Evolutionary conservation across 345 rosid genomes (phyloP).

Genomic region (Corchorus capsularis): DNA sequence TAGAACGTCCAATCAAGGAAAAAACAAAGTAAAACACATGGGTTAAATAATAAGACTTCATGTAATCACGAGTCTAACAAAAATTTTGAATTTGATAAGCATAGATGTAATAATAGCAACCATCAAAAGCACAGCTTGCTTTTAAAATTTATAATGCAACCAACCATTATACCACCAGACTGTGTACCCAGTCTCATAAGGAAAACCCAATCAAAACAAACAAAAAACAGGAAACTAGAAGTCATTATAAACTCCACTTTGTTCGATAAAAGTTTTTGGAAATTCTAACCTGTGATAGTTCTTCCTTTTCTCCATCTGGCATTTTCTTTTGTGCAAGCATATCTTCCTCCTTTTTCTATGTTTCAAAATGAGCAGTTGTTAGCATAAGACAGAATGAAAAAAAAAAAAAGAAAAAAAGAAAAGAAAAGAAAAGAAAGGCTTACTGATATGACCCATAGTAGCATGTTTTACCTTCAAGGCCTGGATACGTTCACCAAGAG

Average conservation of each 20-base stretch:
- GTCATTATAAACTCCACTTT: not conserved
- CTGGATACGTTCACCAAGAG: slow-evolving; percentile 88
- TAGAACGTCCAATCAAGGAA: not conserved
- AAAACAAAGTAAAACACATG: slow-evolving; percentile 1
- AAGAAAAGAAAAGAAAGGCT: not conserved
- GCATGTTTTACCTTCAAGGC: slow-evolving; percentile 69
- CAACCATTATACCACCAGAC: no score
- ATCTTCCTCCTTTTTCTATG: slow-evolving; percentile 92
- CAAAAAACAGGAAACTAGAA: no score
- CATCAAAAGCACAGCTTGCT: not conserved
- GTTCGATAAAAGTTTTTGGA: not conserved
- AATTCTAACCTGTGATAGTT: slow-evolving; percentile 78
- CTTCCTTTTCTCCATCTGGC: slow-evolving; percentile 93
- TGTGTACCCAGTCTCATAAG: no score
- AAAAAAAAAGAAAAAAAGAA: slow-evolving; percentile 13
- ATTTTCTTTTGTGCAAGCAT: slow-evolving; percentile 99
- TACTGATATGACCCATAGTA: not conserved
- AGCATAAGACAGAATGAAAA: slow-evolving; percentile 16
- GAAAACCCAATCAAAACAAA: no score
- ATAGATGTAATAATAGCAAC: not conserved
- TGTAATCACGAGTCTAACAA: not conserved
- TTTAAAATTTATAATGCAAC: no score
- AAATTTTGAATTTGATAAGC: not conserved
- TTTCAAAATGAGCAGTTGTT: slow-evolving; percentile 30
- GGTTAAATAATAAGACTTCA: not conserved